These are phyloP conservation scores for Trichaptum fuscoviolaceum DNA, from an alignment of 768 basidiomycete species.

Conservation along the genomic window DNA sequence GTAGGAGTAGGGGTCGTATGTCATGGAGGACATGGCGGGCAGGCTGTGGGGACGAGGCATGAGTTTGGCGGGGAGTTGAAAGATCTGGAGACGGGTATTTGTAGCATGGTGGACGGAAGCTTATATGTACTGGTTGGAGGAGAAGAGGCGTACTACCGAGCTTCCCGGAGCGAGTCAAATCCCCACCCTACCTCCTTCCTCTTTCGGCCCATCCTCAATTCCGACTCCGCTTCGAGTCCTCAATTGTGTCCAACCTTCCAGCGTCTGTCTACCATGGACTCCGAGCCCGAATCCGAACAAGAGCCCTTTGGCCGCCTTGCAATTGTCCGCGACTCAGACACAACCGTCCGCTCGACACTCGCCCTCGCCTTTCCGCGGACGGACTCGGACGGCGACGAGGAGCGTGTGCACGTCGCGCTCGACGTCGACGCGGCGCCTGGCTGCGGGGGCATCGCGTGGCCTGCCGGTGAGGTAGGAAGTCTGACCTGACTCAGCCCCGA, in stretches of 20 bases:
- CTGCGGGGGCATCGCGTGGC: conserved; percentile 92
- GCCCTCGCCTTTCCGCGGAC: not conserved
- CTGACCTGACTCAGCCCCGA: not conserved
- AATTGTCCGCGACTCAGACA: not conserved
- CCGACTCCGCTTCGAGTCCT: not conserved
- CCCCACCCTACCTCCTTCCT: not conserved
- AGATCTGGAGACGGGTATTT: not conserved
- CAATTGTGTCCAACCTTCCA: not conserved
- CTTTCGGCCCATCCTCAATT: not conserved
- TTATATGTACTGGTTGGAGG: not conserved
- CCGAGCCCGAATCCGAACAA: not conserved
- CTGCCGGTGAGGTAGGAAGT: conserved; percentile 71
- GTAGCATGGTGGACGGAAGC: not conserved
- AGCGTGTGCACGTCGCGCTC: conserved; percentile 55
- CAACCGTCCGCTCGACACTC: not conserved
- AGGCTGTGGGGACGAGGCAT: not conserved
- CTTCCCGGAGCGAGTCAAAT: not conserved
- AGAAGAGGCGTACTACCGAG: not conserved
- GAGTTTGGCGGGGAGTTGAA: too few relatives aligned
- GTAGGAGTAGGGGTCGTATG: not conserved
- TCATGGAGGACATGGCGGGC: not conserved
- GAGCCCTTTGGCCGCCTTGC: not conserved
- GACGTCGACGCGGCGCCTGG: conserved; percentile 78
- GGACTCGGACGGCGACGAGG: conserved; percentile 16
- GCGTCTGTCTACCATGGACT: not conserved